Conservation (phyloP, 1,284 basidiomycete species). For the Heterobasidion irregulare region DNA sequence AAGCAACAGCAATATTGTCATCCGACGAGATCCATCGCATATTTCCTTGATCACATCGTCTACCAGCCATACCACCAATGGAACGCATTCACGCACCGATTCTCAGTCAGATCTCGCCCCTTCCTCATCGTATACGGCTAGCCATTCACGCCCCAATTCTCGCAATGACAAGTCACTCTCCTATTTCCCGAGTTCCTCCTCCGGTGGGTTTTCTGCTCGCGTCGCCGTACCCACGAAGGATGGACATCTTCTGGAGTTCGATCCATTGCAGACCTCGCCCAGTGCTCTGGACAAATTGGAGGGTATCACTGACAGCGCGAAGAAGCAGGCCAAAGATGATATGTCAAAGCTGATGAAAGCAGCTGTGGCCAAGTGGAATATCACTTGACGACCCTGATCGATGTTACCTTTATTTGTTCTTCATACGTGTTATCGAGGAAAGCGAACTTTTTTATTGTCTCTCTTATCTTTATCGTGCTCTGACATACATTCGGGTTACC, state of each 20-base stretch:
- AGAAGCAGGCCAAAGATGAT: slow-evolving; percentile 70
- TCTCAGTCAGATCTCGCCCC: slow-evolving; percentile 35
- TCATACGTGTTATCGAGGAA: neutral
- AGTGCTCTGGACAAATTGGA: slow-evolving; percentile 61
- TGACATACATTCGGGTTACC: neutral
- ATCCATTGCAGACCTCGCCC: slow-evolving; percentile 65
- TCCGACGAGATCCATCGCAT: slow-evolving; percentile 43
- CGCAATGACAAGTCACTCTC: slow-evolving; percentile 25
- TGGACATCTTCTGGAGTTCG: slow-evolving; percentile 71
- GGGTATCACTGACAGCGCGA: slow-evolving; percentile 70
- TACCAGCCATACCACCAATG: slow-evolving; percentile 11
- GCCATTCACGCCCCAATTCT: slow-evolving; percentile 35
- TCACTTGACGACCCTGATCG: slow-evolving; percentile 22
- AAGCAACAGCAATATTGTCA: slow-evolving; percentile 53
- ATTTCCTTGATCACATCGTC: slow-evolving; percentile 19
- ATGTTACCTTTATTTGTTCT: neutral
- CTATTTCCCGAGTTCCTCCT: neutral
- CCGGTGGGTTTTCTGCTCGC: slow-evolving; percentile 8
- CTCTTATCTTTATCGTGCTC: neutral
- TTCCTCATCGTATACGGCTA: slow-evolving; percentile 19
- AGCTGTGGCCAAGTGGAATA: slow-evolving; percentile 67
- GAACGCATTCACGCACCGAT: slow-evolving; percentile 35
- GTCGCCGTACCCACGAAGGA: slow-evolving; percentile 68
- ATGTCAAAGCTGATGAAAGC: slow-evolving; percentile 62
- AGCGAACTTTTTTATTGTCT: neutral